These are phyloP conservation scores for Fusarium proliferatum DNA, from an alignment of 2,329 filamentous ascomycete species.

Conservation along the genomic window DNA sequence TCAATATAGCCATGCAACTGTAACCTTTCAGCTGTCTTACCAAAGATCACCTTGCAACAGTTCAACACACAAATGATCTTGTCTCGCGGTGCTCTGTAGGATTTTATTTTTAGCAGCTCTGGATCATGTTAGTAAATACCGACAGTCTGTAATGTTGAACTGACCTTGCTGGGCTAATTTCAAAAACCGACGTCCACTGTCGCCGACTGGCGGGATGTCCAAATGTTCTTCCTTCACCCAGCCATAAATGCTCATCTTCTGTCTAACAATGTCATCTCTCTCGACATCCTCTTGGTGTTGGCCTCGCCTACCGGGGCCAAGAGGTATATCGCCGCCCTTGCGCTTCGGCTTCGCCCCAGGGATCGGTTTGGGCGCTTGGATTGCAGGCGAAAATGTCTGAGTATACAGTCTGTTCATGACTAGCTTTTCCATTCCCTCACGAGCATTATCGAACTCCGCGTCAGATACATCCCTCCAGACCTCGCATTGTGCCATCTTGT, in stretches of 20 bases:
- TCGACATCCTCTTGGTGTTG: conserved; percentile 99
- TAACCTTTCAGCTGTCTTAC: conserved; percentile 55
- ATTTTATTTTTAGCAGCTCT: conserved; percentile 96
- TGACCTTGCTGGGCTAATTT: conserved; percentile 86
- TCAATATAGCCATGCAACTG: neutral
- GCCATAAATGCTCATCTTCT: conserved; percentile 96
- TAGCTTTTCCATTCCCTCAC: conserved; percentile 98
- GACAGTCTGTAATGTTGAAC: conserved; percentile 17
- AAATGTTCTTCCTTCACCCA: conserved; percentile 95
- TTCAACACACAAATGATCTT: conserved; percentile 99
- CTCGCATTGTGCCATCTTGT: conserved; percentile 98
- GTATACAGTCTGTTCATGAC: conserved; percentile 98
- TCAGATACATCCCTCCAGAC: conserved; percentile 97
- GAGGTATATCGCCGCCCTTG: conserved; percentile 73
- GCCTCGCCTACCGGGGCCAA: conserved; percentile 86
- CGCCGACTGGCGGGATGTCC: conserved; percentile 86
- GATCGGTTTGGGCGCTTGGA: conserved; percentile 81
- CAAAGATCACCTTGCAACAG: conserved; percentile 99
- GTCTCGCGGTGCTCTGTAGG: conserved; percentile 94
- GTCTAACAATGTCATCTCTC: conserved; percentile 91
- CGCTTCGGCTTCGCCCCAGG: conserved; percentile 75
- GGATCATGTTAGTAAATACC: conserved; percentile 35
- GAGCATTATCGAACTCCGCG: conserved; percentile 96
- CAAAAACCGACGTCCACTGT: conserved; percentile 89
- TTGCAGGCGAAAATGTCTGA: conserved; percentile 96